Conservation (phyloP, 2,329 filamentous ascomycete genomes). For the Raffaelea ambrosiae region DNA sequence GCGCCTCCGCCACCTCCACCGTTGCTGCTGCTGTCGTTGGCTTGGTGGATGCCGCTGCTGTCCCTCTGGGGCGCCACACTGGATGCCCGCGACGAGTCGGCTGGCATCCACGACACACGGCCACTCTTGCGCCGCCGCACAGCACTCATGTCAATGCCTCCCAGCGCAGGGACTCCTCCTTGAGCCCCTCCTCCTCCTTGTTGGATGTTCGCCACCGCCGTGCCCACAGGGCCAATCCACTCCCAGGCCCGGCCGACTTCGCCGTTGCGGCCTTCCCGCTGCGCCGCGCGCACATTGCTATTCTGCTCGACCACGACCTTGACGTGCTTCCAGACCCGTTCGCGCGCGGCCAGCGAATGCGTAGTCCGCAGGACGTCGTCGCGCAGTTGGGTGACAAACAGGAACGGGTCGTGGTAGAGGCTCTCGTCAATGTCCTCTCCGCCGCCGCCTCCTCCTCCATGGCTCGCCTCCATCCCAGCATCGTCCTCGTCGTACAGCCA, state of each 20-base stretch:
- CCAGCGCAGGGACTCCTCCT: background rate
- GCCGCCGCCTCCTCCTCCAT: background rate
- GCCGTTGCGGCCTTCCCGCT: slow-evolving; percentile 59
- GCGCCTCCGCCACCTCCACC: slow-evolving; percentile 30
- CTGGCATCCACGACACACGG: slow-evolving; percentile 36
- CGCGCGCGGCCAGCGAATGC: slow-evolving; percentile 66
- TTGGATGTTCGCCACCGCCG: slow-evolving; percentile 21
- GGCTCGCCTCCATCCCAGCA: slow-evolving; percentile 1
- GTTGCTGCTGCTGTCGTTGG: slow-evolving; percentile 14
- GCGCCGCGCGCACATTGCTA: slow-evolving; percentile 71
- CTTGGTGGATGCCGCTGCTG: slow-evolving; percentile 24
- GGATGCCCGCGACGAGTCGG: slow-evolving; percentile 21
- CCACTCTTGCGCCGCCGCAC: slow-evolving; percentile 40
- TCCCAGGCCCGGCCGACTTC: slow-evolving; percentile 62
- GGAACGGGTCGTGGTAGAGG: slow-evolving; percentile 53
- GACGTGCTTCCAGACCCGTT: slow-evolving; percentile 78
- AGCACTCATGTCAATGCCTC: slow-evolving; percentile 5
- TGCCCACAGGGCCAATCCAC: slow-evolving; percentile 54
- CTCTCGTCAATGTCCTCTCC: slow-evolving; percentile 49
- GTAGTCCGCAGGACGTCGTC: slow-evolving; percentile 84
- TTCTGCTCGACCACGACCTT: slow-evolving; percentile 83
- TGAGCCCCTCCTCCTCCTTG: too few relatives aligned
- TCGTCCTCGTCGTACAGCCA: slow-evolving; percentile 43
- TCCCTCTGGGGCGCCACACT: slow-evolving; percentile 18
- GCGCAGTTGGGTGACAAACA: slow-evolving; percentile 80